These are phyloP conservation scores for Cryptococcus amylolentus DNA, from an alignment of 1,284 basidiomycete species.

Conservation along the genomic window DNA sequence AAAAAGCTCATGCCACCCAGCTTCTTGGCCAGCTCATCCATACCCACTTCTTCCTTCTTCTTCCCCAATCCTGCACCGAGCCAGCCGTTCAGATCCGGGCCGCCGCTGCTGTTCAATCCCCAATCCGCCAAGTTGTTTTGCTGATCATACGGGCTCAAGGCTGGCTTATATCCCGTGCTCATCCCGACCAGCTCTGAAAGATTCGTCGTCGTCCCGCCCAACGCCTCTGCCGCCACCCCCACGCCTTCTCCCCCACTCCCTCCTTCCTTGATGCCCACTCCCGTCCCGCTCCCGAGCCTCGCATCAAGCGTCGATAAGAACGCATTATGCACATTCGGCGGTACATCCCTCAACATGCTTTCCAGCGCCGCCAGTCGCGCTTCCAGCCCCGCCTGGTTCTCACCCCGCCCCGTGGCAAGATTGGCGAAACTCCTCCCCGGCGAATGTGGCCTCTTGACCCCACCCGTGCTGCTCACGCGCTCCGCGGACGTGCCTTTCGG, in stretches of 20 bases:
- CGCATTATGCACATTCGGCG: conserved; percentile 50
- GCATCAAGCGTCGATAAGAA: conserved; percentile 47
- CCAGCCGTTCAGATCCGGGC: conserved; percentile 9
- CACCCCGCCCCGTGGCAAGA: conserved; percentile 16
- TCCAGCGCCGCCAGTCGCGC: conserved; percentile 48
- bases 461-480: conserved; percentile 10
- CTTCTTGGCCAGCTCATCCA: conserved; percentile 38
- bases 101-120: not conserved
- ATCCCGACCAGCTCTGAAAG: not conserved
- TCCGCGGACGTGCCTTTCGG: conserved; percentile 23
- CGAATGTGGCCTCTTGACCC: conserved; percentile 34
- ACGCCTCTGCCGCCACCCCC: conserved; percentile 36
- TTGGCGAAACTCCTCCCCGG: conserved; percentile 11
- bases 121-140: conserved; percentile 11
- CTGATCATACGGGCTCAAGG: not conserved
- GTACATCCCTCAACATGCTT: conserved; percentile 47
- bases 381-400: conserved; percentile 42
- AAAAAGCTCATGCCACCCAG: conserved; percentile 49
- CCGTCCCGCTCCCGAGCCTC: conserved; percentile 39
- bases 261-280: conserved; percentile 42
- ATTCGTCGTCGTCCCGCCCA: conserved; percentile 16
- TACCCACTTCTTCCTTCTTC: conserved; percentile 22
- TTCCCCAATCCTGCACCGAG: conserved; percentile 11
- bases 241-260: conserved; percentile 39
- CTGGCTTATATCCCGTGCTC: not conserved